Base-by-base conservation (phyloP, 495 filamentous ascomycete species). In the Podospora pseudocomata region DNA sequence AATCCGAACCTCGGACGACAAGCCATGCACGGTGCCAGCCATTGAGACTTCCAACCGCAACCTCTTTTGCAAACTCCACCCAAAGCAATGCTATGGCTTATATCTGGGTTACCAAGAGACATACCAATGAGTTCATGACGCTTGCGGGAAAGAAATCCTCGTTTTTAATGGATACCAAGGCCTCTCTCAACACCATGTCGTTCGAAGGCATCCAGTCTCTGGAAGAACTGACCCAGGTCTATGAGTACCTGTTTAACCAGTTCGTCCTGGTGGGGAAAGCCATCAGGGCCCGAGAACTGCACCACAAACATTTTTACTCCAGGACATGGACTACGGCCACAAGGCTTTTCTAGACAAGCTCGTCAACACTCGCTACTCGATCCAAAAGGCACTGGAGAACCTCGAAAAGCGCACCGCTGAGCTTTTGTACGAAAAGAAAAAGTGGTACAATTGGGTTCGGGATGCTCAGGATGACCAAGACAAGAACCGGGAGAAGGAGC, bases 291-390 rank as follows among this genome's bases (percentile, higher is more conserved):
- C 78, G 83, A 19, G 84, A 83, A 69, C 73, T 85, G 58, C 84
- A 87, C 69, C 84, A 85, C 70, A 81, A 75, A 63, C 83, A 83
- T 64, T 86, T 86, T 67, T 86, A 80, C 71, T 75, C 79, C 66
- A 81, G n/a, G 78, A 79, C 64, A 62, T 77, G 70, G 80, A 83
- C 68, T 83, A 79, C 62, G 80, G 80, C 20, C 80, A 82, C 56
- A 66, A 66, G 63, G 75, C 76, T 65, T 78, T 80, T 70, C 77
- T 87, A 1, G 81, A 82, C 67, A 77, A 74, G 60, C 77, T 86
- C 19, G 80, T 80, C 34, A 80, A 71, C 56, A 75, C 76, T 11
- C 80, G 79, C 28, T 75, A 77, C 26, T 78, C 79, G 26, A 74
- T 82, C 4, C 64, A 78, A 27, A 73, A 77, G 19, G 81, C 82